A percentile compares a stretch with the other conserved stretches of the same genome.
Conservation (phyloP, 1,139 yeast genomes). For the Pichia kudriavzevii region DNA sequence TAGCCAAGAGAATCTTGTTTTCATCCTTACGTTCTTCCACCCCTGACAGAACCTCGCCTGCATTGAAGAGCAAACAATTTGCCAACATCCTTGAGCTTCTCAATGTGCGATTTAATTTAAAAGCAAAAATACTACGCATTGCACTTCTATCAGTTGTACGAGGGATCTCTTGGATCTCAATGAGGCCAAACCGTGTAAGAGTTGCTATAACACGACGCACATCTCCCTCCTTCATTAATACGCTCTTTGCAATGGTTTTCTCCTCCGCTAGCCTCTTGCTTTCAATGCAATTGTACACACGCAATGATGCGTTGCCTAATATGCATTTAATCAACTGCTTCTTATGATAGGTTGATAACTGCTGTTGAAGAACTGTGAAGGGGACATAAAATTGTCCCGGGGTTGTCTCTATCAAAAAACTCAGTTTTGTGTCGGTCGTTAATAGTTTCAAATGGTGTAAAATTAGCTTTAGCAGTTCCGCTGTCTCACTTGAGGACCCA, state of each 20-base stretch:
- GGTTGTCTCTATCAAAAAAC: conserved; percentile 40
- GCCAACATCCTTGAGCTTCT: conserved; percentile 31
- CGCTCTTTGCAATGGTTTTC: conserved; percentile 68
- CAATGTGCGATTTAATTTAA: conserved; percentile 41
- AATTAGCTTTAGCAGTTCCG: conserved; percentile 20
- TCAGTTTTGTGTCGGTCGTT: conserved; percentile 34
- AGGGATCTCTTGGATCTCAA: conserved; percentile 87
- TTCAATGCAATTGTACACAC: conserved; percentile 28
- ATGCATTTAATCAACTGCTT: conserved; percentile 24
- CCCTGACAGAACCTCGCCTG: conserved; percentile 56
- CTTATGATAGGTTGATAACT: conserved; percentile 45
- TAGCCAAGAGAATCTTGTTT: conserved; percentile 62
- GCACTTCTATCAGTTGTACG: conserved; percentile 90
- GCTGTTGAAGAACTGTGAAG: conserved; percentile 35
- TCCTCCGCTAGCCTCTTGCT: conserved; percentile 72
- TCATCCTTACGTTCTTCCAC: conserved; percentile 52
- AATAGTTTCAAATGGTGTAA: conserved; percentile 47
- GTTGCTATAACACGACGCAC: conserved; percentile 59
- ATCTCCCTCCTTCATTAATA: conserved; percentile 67
- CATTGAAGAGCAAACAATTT: conserved; percentile 55
- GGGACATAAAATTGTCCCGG: conserved; percentile 42
- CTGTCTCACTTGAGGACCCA: conserved; percentile 13
- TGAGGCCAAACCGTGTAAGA: conserved; percentile 48
- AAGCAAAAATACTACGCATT: conserved; percentile 75
- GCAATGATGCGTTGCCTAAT: conserved; percentile 24